Percentiles rank a stretch among this genome's conserved stretches.
Evolutionary conservation across 2,329 filamentous ascomycete genomes (phyloP).

Genomic region (Cordyceps cicadae): DNA sequence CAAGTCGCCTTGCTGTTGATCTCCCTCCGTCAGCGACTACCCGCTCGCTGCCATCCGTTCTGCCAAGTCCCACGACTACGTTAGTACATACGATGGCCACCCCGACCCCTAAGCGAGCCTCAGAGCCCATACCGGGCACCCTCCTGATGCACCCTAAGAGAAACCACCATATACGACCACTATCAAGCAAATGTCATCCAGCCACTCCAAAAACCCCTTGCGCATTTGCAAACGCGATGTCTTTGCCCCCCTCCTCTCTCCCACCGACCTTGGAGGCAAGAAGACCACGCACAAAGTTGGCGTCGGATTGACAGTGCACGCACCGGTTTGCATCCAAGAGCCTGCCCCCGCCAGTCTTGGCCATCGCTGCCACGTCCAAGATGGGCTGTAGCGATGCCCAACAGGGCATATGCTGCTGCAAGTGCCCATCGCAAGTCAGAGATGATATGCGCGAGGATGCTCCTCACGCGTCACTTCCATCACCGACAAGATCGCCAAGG

Average conservation of each 20-base stretch:
- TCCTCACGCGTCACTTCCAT: neutral
- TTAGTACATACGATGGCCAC: neutral
- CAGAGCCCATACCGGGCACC: neutral
- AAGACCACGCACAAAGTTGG: neutral
- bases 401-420: neutral
- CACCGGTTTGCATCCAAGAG: constrained; percentile 5
- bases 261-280: too few relatives aligned
- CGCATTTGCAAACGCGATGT: neutral
- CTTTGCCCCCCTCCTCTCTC: too few relatives aligned
- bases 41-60: neutral
- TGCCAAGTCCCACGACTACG: neutral
- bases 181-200: neutral
- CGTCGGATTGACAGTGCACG: constrained; percentile 1
- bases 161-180: neutral
- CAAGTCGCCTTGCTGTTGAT: neutral
- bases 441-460: neutral
- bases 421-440: neutral
- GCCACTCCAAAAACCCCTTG: neutral
- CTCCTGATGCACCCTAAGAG: neutral
- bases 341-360: neutral
- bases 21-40: neutral
- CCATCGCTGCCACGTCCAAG: neutral
- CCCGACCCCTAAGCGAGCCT: neutral
- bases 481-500: neutral
- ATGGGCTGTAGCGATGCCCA: constrained; percentile 1